Evolutionary conservation across 129 eudicot genomes (phyloP), one percentile per base, ranked within the genome.

Genomic region (Helichrysum umbraculigerum): DNA sequence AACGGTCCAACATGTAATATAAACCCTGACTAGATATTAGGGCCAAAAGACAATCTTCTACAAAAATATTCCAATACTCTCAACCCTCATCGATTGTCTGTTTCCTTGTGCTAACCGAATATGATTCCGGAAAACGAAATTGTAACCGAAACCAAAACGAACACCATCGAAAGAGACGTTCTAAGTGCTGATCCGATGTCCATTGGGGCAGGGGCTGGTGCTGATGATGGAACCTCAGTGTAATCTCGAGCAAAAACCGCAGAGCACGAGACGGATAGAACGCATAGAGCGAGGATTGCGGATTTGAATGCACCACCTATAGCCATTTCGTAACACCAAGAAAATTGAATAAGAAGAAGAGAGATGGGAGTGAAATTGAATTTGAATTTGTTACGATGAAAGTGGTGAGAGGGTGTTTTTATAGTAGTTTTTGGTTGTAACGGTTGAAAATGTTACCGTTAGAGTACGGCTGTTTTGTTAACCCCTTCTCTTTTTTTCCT

Each of bases 191-290:
- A 58, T 66, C 83, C 83, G 21, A 79, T 65, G 14, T 80, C 79
- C 79, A 74, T 57, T 12, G 83, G 83, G 29, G 83, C 83, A 28
- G 83, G 83, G 1, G 83, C 83, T 1, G 83, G 83, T 8, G 83
- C 79, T 25, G 52, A 12, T 44, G 21, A 37, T 0, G 83, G 41
- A 66, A 73, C 42, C 56, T 80, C 83, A 12, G 69, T 3, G 69
- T 54, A 66, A 5, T 80, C 83, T 12, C 83, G 62, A 29, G 64
- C 83, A 41, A 59, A 21, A 30, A 7, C 44, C 2, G 39, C 62
- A 7, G 52, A 19, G 28, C 28, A 25, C 5, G 83, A 66, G 41
- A 73, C n/a, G 7, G 47, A 19, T 6, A 80, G 41, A 21, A 80
- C 28, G 19, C 68, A 6, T 0, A 80, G 64, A 57, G 71, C 39